phyloP scores from a whole-genome alignment of 305 asterid genomes.

The Solanum aculeatissimum region DNA sequence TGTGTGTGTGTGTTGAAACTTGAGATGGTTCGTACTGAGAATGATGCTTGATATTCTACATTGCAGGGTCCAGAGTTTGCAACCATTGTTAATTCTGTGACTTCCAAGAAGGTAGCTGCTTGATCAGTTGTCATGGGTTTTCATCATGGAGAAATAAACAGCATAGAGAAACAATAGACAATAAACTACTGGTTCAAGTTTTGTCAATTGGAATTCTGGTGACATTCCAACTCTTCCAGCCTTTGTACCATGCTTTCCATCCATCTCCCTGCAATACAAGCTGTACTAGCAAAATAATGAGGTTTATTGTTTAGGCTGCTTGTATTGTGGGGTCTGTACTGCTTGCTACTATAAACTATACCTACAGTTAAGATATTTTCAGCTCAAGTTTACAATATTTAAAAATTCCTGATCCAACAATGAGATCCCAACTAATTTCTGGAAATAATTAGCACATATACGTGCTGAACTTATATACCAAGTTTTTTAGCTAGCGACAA shows the following conservation, averaged over 20 bases:
- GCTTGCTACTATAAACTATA: background rate
- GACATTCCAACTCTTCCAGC: background rate
- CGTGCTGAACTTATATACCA: background rate
- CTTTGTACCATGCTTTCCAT: background rate
- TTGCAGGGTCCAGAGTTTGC: constrained; percentile 88
- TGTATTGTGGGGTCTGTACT: background rate
- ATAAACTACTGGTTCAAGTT: background rate
- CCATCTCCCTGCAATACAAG: background rate
- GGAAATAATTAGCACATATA: background rate
- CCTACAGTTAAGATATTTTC: background rate
- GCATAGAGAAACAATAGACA: constrained; percentile 14
- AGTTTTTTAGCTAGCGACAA: background rate
- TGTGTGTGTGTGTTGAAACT: background rate
- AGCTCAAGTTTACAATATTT: background rate
- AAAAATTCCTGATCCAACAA: background rate
- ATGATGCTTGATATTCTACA: background rate
- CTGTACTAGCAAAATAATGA: background rate
- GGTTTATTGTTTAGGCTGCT: background rate
- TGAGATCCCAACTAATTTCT: background rate
- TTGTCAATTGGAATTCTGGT: background rate
- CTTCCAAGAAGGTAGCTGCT: constrained; percentile 82
- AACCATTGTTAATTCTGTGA: constrained; percentile 71
- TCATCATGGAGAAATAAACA: constrained; percentile 10
- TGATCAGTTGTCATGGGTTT: constrained; percentile 18
- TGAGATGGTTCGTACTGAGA: background rate